A percentile compares a stretch with the other conserved stretches of the same genome.
phyloP scores from a whole-genome alignment of 345 rosid genomes.

The Pelargonium nanum region DNA sequence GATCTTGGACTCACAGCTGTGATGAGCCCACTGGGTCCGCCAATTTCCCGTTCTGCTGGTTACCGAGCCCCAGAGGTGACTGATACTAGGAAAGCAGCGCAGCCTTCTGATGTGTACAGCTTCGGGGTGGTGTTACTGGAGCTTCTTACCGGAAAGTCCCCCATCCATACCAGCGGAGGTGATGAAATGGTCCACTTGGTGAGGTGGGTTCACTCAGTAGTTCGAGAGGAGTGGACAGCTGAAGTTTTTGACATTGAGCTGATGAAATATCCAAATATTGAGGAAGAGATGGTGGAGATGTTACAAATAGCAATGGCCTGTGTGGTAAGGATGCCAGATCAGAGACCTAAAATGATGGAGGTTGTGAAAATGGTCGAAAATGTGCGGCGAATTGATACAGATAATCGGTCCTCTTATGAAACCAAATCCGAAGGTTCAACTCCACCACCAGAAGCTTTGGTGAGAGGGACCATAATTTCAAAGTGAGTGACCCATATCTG shows the following conservation, averaged over 20 bases:
- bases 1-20: conserved; percentile 73
- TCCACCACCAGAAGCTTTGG: conserved; percentile 22
- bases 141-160: conserved; percentile 86
- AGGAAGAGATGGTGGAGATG: conserved; percentile 99
- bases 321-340: conserved; percentile 70
- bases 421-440: conserved; percentile 48
- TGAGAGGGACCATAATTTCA: too few relatives aligned
- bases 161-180: conserved; percentile 66
- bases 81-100: conserved; percentile 85
- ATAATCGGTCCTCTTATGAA: conserved; percentile 35
- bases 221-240: conserved; percentile 97
- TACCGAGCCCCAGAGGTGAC: conserved; percentile 90
- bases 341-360: conserved; percentile 74
- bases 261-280: conserved; percentile 77
- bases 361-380: conserved; percentile 67
- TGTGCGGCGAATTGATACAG: conserved; percentile 35
- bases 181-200: conserved; percentile 91
- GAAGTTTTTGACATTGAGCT: conserved; percentile 94
- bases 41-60: conserved; percentile 84
- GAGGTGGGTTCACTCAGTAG: conserved; percentile 96
- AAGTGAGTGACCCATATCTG: background rate
- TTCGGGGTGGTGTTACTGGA: conserved; percentile 92
- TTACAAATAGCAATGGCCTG: conserved; percentile 93
- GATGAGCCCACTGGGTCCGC: conserved; percentile 66
- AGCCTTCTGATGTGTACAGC: conserved; percentile 83